Base-by-base conservation (phyloP, 345 rosid species). In the Aegle marmelos region DNA sequence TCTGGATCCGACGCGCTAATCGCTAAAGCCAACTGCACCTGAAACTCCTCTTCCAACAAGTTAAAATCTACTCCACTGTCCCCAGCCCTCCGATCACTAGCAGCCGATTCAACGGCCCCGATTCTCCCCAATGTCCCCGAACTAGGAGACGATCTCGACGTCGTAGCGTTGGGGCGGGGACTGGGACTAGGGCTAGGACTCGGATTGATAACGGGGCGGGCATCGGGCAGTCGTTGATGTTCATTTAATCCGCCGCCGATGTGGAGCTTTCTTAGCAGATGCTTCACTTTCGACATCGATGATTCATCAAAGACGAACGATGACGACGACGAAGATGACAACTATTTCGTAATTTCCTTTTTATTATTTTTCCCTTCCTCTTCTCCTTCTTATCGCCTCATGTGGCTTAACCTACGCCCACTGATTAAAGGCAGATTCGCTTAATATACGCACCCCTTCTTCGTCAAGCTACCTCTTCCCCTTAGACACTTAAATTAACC, bases 21-120 rank as follows among this genome's bases (percentile, higher is more conserved):
- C 73, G 98, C 98, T 84, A 95, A 76, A 80, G 98, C 98, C 86
- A 95, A 75, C 82, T 95, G 97, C 53, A 95, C 92, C 88, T 95
- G 98, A 74, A 88, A 95, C 89, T 95, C 98, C 80, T 95, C 98
- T 70, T 95, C 98, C 82, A 93, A 74, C 61, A 90, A 86, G 88
- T 75, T 89, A 87, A 91, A 95, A 83, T 92, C 98, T 57, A 82
- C 79, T 22, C 79, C 81, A 33, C 22, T 63, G 2, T 58, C 83
- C 1, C 31, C 86, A 21, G 82, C 64, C 33, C 83, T 28, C 84
- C 85, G 89, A 84, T 89, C 91, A 68, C 80, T 87, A 2, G 61
- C 78, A 22, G 53, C 77, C 58, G 93, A 82, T 75, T 92, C 97
- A 65, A 78, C 85, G n/a, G 86, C 78, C 45, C 74, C 92, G 75